Conservation (phyloP, 1,139 yeast genomes). For the Meyerozyma athensensis region DNA sequence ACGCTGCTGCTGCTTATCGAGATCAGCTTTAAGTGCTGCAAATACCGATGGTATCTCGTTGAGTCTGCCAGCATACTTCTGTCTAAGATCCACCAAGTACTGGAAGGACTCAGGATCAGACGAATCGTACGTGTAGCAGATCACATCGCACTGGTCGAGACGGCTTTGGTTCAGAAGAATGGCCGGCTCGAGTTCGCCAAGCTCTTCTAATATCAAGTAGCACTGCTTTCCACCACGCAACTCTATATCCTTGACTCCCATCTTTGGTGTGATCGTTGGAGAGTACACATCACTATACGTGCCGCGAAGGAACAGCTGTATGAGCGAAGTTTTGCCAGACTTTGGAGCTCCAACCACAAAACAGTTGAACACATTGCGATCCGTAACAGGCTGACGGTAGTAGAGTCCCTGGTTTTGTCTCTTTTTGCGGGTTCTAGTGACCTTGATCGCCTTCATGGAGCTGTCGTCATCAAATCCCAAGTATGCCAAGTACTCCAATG, state of each 20-base stretch:
- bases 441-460: constrained; percentile 60
- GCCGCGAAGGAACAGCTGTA: constrained; percentile 77
- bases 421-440: constrained; percentile 73
- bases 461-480: constrained; percentile 70
- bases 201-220: constrained; percentile 81
- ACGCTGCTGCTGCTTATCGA: constrained; percentile 92
- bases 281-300: constrained; percentile 67
- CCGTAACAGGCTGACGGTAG: constrained; percentile 67
- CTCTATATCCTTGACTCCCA: constrained; percentile 92
- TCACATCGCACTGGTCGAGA: constrained; percentile 81
- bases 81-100: constrained; percentile 64
- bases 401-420: constrained; percentile 59
- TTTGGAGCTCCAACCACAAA: constrained; percentile 80
- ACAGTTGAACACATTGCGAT: constrained; percentile 88
- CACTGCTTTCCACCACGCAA: constrained; percentile 93
- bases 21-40: constrained; percentile 91
- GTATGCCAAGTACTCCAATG: constrained; percentile 83
- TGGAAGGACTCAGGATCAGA: constrained; percentile 95
- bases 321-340: constrained; percentile 78
- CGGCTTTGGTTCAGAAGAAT: constrained; percentile 67
- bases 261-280: constrained; percentile 76
- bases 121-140: constrained; percentile 87
- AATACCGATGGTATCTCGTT: constrained; percentile 77
- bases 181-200: constrained; percentile 84
- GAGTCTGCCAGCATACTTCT: constrained; percentile 49